Conservation (phyloP, 495 filamentous ascomycete genomes). For the Sphaerosporella brunnea region DNA sequence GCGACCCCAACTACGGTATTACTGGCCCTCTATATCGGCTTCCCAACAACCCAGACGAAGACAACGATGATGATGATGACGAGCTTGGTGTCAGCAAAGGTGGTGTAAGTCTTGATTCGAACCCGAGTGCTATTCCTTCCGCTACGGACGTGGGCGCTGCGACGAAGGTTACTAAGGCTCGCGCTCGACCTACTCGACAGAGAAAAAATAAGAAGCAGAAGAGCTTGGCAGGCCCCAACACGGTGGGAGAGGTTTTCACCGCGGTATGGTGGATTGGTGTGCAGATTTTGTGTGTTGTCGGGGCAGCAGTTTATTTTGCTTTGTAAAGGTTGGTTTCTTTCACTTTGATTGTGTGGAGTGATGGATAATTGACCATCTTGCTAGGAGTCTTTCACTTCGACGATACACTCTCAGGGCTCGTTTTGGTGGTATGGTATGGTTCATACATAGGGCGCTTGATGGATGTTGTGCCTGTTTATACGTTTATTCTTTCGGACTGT, state of each 20-base stretch:
- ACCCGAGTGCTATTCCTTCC: too few relatives aligned
- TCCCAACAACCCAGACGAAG: not conserved
- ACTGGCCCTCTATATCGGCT: not conserved
- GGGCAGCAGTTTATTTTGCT: not conserved
- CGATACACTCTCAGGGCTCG: too few relatives aligned
- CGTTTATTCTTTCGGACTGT: too few relatives aligned
- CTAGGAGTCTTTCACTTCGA: too few relatives aligned
- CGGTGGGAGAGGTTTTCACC: not conserved
- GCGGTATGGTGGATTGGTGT: not conserved
- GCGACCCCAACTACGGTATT: constrained; percentile 5
- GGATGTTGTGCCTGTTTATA: too few relatives aligned
- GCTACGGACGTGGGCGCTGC: too few relatives aligned
- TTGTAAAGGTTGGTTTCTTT: not conserved
- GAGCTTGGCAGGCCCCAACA: not conserved
- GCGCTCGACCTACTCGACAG: not conserved
- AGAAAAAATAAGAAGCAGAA: not conserved
- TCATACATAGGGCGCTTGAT: too few relatives aligned
- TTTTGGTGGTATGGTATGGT: too few relatives aligned
- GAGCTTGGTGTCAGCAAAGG: not conserved
- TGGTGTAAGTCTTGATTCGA: not conserved
- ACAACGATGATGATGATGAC: not conserved
- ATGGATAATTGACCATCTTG: too few relatives aligned
- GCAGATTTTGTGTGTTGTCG: not conserved
- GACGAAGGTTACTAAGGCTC: not conserved
- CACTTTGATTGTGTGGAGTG: too few relatives aligned